Evolutionary conservation across 345 rosid genomes (phyloP).

Genomic region (Barbarea vulgaris): DNA sequence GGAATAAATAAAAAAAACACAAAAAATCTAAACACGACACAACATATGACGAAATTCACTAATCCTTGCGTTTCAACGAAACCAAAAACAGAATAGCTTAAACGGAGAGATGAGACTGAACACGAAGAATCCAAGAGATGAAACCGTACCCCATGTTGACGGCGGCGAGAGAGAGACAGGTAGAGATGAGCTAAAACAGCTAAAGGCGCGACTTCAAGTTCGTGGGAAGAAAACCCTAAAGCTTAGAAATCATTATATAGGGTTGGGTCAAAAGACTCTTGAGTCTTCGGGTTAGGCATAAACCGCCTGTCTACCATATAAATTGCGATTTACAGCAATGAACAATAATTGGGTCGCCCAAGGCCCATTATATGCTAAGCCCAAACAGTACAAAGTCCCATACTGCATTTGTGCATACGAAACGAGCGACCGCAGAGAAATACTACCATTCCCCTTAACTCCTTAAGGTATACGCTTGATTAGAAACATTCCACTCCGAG

Average conservation of each 20-base stretch:
- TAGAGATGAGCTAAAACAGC: conserved; percentile 12
- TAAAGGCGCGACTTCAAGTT: conserved; percentile 11
- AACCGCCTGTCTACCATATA: conserved; percentile 16
- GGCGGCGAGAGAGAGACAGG: conserved; percentile 32
- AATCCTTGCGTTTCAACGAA: neutral
- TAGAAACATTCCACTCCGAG: conserved; percentile 42
- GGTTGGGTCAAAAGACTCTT: neutral
- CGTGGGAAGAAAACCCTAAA: conserved; percentile 25
- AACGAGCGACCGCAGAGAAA: neutral
- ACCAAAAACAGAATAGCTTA: neutral
- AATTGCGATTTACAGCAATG: neutral
- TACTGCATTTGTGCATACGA: neutral
- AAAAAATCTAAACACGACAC: neutral
- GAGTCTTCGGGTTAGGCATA: neutral
- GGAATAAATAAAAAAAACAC: neutral
- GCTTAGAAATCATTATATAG: neutral
- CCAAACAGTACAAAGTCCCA: neutral
- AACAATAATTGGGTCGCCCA: neutral
- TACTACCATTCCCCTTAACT: neutral
- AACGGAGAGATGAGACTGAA: neutral
- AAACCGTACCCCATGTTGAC: conserved; percentile 40
- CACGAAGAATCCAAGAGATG: neutral
- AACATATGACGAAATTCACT: conserved; percentile 1
- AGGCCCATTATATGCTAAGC: neutral
- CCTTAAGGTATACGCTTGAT: neutral